Evolutionary conservation across 352 stramenopile genomes (phyloP).

Genomic region (Discostella stelligera): DNA sequence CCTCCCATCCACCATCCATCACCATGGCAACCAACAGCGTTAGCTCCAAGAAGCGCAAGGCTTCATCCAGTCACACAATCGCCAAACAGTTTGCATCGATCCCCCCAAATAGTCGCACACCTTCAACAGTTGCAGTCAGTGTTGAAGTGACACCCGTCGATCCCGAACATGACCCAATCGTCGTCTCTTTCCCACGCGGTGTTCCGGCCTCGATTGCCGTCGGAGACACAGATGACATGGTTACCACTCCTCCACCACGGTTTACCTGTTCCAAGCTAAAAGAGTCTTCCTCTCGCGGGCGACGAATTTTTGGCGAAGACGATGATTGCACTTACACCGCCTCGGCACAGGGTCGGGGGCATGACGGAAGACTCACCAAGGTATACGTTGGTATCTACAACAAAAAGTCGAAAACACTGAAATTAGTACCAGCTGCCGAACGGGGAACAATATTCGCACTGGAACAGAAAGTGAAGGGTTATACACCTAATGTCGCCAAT

Average conservation of each 20-base stretch:
- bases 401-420: constrained; percentile 53
- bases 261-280: constrained; percentile 59
- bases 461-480: constrained; percentile 63
- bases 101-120: neutral
- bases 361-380: constrained; percentile 62
- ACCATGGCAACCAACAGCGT: neutral
- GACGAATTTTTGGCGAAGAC: constrained; percentile 55
- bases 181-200: constrained; percentile 76
- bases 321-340: constrained; percentile 63
- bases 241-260: constrained; percentile 15
- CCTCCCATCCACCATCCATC: no score
- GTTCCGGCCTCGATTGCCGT: constrained; percentile 42
- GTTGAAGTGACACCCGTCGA: constrained; percentile 30
- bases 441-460: constrained; percentile 69
- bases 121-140: neutral
- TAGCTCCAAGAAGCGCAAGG: constrained; percentile 7
- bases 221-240: neutral
- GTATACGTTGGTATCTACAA: constrained; percentile 68
- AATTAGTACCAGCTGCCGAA: constrained; percentile 50
- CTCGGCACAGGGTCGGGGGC: constrained; percentile 34
- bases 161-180: constrained; percentile 54
- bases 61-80: neutral
- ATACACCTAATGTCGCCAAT: constrained; percentile 36
- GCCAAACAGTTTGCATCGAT: neutral
- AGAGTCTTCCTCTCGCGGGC: constrained; percentile 34